Evolutionary conservation across 306 rosid genomes (phyloP), one percentile per base, ranked within the genome.

Genomic region (Ziziphus jujuba): DNA sequence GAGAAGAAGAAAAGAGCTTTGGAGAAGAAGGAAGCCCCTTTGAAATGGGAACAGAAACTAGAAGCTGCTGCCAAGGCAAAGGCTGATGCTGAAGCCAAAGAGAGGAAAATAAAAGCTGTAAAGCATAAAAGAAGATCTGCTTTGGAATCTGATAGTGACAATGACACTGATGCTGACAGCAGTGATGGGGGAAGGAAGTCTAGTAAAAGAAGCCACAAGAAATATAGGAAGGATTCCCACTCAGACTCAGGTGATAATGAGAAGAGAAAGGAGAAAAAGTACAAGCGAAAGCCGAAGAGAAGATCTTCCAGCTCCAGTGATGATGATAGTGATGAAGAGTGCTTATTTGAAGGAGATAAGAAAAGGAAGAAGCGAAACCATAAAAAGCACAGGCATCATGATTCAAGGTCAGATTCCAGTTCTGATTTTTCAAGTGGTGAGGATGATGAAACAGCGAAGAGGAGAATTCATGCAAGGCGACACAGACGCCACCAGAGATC

Each of bases 21-120:
- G 96, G 97, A 93, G 87, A 93, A 84, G 78, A 93, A 84, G 69
- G 97, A 93, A 67, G 99, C 99, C 53, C 98, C 95, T 28, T 70
- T 93, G 87, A 93, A 86, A 76, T 90, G 99, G 97, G 95, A 93
- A 77, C 90, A 88, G 67, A 93, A 86, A 71, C 87, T 93, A 63
- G 99, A 93, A 85, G 90, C 97, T 70, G 90, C 92, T 73, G 55
- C 85, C 9, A 85, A 82, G 79, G 88, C 91, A 57, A 81, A 80
- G 80, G 88, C 97, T 34, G 90, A 86, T 71, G 88, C 87, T 57
- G 92, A 85, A 74, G 84, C 95, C 52, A 89, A 80, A 49, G 87
- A 64, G 55, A 89, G 85, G 82, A 89, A 84, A 79, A 53, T 70
- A 61, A 87, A 85, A 83, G 79, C 80, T 73, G 44, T 84, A 6